Conservation (phyloP, 768 basidiomycete species). For the Mycena belliarum region DNA sequence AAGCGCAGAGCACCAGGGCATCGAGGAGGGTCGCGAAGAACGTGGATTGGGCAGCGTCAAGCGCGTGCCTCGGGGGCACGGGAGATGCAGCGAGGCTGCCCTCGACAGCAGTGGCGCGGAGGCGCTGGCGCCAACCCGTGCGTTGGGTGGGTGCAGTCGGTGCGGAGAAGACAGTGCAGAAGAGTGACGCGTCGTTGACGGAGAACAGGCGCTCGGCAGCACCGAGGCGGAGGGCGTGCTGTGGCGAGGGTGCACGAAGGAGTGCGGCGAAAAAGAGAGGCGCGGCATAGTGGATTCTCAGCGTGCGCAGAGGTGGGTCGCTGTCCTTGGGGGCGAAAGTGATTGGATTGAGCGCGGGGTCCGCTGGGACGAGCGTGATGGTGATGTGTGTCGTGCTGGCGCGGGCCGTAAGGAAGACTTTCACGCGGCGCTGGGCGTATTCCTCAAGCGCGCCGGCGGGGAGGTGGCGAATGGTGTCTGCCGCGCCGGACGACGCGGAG, state of each 20-base stretch:
- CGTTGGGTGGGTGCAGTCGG: conserved; percentile 11
- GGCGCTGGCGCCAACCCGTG: conserved; percentile 8
- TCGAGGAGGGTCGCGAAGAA: conserved; percentile 7
- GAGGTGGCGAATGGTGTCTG: conserved; percentile 40
- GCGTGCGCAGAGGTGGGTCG: background rate
- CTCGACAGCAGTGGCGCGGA: background rate
- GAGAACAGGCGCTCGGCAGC: conserved; percentile 40
- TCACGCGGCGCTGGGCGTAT: conserved; percentile 33
- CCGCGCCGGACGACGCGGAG: background rate
- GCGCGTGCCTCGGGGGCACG: conserved; percentile 29
- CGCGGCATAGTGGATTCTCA: conserved; percentile 36
- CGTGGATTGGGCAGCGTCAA: conserved; percentile 26
- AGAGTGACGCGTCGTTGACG: conserved; percentile 37
- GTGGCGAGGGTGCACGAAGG: conserved; percentile 43
- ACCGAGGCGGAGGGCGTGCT: conserved; percentile 43
- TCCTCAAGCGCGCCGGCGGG: conserved; percentile 33
- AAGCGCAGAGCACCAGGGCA: conserved; percentile 26
- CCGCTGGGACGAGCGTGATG: conserved; percentile 42
- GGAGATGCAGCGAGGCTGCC: background rate
- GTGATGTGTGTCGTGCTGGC: conserved; percentile 34
- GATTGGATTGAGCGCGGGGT: conserved; percentile 27
- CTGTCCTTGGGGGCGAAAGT: conserved; percentile 16
- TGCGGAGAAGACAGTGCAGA: conserved; percentile 34
- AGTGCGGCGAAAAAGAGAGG: conserved; percentile 50
- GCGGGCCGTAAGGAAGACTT: conserved; percentile 36